Base-by-base conservation (phyloP, 805 yeast species). In the Candida boleticola region DNA sequence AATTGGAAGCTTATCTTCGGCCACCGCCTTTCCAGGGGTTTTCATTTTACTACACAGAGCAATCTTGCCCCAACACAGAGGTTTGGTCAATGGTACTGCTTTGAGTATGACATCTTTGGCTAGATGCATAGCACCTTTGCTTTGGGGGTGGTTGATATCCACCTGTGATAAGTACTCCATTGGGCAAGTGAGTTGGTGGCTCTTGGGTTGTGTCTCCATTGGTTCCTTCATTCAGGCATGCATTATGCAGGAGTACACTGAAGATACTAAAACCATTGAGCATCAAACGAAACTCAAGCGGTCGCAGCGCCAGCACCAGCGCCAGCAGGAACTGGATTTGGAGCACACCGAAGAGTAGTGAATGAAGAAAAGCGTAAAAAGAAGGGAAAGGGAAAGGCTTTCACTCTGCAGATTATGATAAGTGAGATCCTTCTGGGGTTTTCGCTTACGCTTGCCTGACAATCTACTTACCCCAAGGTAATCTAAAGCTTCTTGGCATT, bases 41-140 rank as follows among this genome's bases (percentile, higher is more conserved):
- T 56, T 77, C 46, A 61, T 80, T 18, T 62, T 82, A 41, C 68
- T 79, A 27, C 84, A 79, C 55, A 66, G 80, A 37, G 73, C 77
- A 5, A 71, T 83, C 1, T 73, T 73, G 10, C 68, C 78, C 18
- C 65, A 73, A 46, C 74, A 79, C 47, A 66, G 83, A 37, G 84
- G 83, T 1, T 71, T 77, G 50, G 71, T 82, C 42, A 82, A 82
- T 53, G 82, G 83, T 11, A 68, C 78, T 14, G 67, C 81, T 3
- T 70, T 80, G 55, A 73, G 80, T 31, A 65, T 73, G 29, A 60
- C 75, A 16, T 73, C 86, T 1, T 57, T 75, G 27, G 82, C 85
- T 0, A 61, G 86, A 48, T 79, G 75, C 40, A 35, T 74, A 0
- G 85, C 80, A 3, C 87, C 86, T 0, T 54, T 79, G 5, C 25